Percentiles rank a stretch among this genome's conserved stretches.
Evolutionary conservation across 1,139 yeast species (phyloP).

Genomic region (Yamadazyma diddensiae): DNA sequence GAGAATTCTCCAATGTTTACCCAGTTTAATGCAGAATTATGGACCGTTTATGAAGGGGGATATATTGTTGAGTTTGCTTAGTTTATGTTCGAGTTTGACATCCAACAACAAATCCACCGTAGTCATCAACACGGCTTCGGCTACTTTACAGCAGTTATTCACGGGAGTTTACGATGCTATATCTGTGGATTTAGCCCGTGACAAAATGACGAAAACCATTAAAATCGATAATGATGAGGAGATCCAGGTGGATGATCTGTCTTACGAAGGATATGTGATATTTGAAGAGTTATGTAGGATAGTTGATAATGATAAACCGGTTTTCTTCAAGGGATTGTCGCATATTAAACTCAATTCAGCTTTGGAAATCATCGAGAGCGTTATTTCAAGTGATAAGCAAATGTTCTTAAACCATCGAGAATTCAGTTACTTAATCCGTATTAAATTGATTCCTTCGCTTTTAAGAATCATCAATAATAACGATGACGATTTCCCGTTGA

Average conservation of each 20-base stretch:
- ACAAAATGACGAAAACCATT: slow-evolving; percentile 6
- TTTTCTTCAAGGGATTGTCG: slow-evolving; percentile 41
- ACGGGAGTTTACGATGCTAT: slow-evolving; percentile 72
- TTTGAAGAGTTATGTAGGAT: slow-evolving; percentile 70
- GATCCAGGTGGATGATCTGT: slow-evolving; percentile 43
- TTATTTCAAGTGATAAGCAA: slow-evolving; percentile 51
- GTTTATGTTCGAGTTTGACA: slow-evolving; percentile 71
- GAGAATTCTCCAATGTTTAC: slow-evolving; percentile 81
- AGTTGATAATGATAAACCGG: slow-evolving; percentile 57
- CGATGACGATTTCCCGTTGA: slow-evolving; percentile 59
- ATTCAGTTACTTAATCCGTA: slow-evolving; percentile 60
- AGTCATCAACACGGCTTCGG: slow-evolving; percentile 89
- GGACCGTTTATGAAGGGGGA: slow-evolving; percentile 52
- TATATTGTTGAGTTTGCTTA: slow-evolving; percentile 55
- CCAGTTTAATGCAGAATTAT: slow-evolving; percentile 68
- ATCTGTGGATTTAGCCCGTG: slow-evolving; percentile 1
- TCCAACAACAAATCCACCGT: slow-evolving; percentile 67
- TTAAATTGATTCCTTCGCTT: slow-evolving; percentile 70
- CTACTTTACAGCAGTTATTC: slow-evolving; percentile 84
- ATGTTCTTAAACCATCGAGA: slow-evolving; percentile 62
- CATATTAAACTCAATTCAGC: slow-evolving; percentile 66
- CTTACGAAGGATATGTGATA: slow-evolving; percentile 68
- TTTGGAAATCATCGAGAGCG: slow-evolving; percentile 75
- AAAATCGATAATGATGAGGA: slow-evolving; percentile 5
- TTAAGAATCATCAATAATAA: slow-evolving; percentile 60